Base-by-base conservation (phyloP, 108 stramenopile genomes). In the Pseudonitzschia multistriata region DNA sequence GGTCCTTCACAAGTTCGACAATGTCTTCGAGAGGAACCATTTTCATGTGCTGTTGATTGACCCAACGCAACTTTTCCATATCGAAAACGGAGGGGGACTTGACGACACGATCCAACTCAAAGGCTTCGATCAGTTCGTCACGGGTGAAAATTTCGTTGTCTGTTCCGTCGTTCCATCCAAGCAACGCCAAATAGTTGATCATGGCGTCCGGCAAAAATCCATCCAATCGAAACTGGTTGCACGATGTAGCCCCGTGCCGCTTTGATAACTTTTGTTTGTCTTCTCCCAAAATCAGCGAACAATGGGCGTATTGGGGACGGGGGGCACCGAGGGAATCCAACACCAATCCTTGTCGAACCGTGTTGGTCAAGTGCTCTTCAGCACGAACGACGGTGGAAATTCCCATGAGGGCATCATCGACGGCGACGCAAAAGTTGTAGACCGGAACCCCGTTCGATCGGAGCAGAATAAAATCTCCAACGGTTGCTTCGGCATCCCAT, bases 361-460 rank as follows among this genome's bases (percentile, higher is more conserved):
- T 97, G 79, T 98, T 98, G 54, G 97, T 97, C 62, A 98, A 81
- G 75, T 98, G 97, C 79, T 98, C 97, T 71, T 98, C 97, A 11
- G 97, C 97, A 25, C 97, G 96, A 54, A 98, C 88, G 14, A 98
- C 97, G 10, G 96, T 96, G 14, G 96, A 96, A 63, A 98, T 92
- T 34, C 93, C 94, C 97, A 98, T 98, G 49, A 71, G 45, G 25
- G 96, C 96, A 77, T 98, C 97, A 72, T 98, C 97, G 17, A 98
- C 96, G 17, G 97, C 96, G 3, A 98, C 97, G 74, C 97, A 98
- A 84, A 98, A 98, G 85, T 98, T 98, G 85, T 98, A 98, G 0
- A 98, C 96, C 0, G 97, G 97, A 21, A 98, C 88, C 39, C 96
- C 96, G 22, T 78, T 84, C 11, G 92, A 94, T 40, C 97, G 91